Conservation (phyloP, 345 rosid species). For the Fremontodendron californicum region DNA sequence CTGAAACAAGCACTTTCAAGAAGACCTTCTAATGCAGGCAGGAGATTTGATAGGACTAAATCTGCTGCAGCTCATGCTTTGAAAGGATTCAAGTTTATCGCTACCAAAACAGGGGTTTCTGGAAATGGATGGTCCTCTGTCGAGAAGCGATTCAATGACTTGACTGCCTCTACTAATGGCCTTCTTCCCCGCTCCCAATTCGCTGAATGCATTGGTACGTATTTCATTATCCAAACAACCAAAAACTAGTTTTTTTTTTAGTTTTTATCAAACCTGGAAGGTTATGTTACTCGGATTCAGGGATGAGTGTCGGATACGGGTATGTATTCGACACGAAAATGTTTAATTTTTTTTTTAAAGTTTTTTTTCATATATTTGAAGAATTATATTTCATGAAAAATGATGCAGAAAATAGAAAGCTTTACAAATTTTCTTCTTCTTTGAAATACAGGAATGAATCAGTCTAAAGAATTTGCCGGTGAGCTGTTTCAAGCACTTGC, state of each 20-base stretch:
- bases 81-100: constrained; percentile 76
- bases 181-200: constrained; percentile 59
- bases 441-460: constrained; percentile 59
- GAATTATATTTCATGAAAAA: no score
- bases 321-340: no score
- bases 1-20: constrained; percentile 60
- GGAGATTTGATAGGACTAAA: constrained; percentile 57
- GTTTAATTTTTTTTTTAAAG: no score
- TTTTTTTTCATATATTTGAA: no score
- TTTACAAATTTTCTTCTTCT: background rate
- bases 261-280: background rate
- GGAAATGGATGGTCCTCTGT: constrained; percentile 66
- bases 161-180: constrained; percentile 51
- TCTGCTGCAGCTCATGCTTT: constrained; percentile 77
- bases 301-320: no score
- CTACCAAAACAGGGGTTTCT: constrained; percentile 47
- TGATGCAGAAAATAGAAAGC: background rate
- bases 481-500: constrained; percentile 76
- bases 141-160: constrained; percentile 54
- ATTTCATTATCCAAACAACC: background rate
- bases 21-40: constrained; percentile 33
- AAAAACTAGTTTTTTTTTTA: background rate
- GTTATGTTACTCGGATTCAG: no score
- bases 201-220: constrained; percentile 78
- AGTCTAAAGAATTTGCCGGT: constrained; percentile 79